Evolutionary conservation across 2,329 filamentous ascomycete genomes (phyloP), one percentile per base, ranked within the genome.

Genomic region (Graphilbum sp.): DNA sequence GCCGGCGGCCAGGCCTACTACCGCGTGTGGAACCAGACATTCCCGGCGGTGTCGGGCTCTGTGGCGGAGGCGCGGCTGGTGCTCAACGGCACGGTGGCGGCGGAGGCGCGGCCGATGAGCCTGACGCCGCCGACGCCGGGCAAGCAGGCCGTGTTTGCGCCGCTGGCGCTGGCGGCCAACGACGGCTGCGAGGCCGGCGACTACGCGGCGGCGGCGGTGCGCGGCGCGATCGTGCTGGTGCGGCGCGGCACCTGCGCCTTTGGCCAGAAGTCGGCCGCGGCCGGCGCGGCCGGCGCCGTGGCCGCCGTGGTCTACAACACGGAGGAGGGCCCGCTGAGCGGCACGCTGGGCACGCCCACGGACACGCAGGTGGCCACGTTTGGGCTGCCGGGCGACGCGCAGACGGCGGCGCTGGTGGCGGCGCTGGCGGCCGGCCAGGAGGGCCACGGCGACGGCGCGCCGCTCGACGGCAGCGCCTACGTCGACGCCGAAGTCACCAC

Each of bases 231-330:
- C 42, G 81, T 78, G 10, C 63, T 90, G 29, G 67, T 90, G 45
- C 62, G 66, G 23, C 75, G 83, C 39, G 83, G 83, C 38, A 63
- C 58, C 2, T 90, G 83, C 51, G 47, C 72, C 8, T 90, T 88
- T 47, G 79, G 75, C 11, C 57, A 65, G 42, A 90, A 90, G 60
- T 78, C 78, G 2, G 66, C 66, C 38, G 59, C 70, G 13, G 81
- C 83, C 6, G 78, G 75, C 32, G 64, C 62, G 35, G 79, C 79
- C 1, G 79, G 81, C 17, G 83, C 83, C 5, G 55, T 72, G 4
- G 82, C 75, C 2, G 79, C 76, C 1, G 58, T 90, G 13, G 64
- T 90, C 36, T 87, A 82, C 59, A 85, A 88, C 61, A 79, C 76
- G 46, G 72, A 73, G 35, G 57, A 66, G 1, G 79, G 72, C 2